A percentile compares a stretch with the other conserved stretches of the same genome.
Conservation (phyloP, 2,329 filamentous ascomycete species). For the Keithomyces neogunnii region DNA sequence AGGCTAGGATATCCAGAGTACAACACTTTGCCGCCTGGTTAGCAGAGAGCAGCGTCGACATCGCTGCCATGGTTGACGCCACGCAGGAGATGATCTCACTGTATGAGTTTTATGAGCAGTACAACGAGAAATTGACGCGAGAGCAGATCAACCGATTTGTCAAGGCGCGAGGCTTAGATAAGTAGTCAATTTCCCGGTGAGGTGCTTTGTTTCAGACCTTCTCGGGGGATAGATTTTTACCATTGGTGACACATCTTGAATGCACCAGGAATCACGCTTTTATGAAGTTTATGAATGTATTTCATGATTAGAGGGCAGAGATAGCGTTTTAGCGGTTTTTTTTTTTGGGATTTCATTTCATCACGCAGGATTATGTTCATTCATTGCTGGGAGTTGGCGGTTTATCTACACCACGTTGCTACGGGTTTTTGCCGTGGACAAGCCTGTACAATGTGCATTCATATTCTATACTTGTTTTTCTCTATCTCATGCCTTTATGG, state of each 20-base stretch:
- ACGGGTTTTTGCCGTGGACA: neutral
- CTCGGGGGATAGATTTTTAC: neutral
- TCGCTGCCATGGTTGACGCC: slow-evolving; percentile 77
- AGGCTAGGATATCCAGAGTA: slow-evolving; percentile 55
- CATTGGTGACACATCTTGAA: neutral
- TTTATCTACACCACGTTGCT: neutral
- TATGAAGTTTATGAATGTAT: neutral
- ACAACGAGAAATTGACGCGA: slow-evolving; percentile 49
- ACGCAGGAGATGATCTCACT: slow-evolving; percentile 87
- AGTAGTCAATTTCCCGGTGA: slow-evolving; percentile 19
- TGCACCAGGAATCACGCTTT: too few species aligned
- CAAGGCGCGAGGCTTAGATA: slow-evolving; percentile 48
- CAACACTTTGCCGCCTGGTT: slow-evolving; percentile 66
- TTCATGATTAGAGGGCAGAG: neutral
- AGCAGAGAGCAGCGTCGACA: slow-evolving; percentile 76
- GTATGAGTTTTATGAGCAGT: slow-evolving; percentile 62
- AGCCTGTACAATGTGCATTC: neutral
- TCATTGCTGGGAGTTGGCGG: neutral
- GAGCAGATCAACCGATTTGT: slow-evolving; percentile 53
- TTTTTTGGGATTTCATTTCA: neutral
- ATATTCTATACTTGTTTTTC: neutral
- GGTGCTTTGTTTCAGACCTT: too few species aligned
- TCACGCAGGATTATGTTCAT: neutral
- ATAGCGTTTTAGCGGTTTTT: neutral
- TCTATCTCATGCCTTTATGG: neutral